Evolutionary conservation across 345 rosid genomes (phyloP).

Genomic region (Linum tenue): DNA sequence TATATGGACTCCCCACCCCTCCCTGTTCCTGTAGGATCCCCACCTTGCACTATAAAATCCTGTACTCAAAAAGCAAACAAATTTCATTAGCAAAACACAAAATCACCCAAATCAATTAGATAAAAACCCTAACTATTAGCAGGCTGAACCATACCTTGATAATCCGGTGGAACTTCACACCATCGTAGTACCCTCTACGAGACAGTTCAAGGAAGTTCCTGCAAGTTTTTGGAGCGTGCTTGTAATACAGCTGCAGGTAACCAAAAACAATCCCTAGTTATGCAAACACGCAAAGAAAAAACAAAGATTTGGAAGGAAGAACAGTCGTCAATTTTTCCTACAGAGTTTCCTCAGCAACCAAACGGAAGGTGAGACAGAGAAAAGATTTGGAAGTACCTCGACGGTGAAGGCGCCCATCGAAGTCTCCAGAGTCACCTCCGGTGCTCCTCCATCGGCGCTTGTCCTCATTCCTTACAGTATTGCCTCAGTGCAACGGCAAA

Average conservation of each 20-base stretch:
- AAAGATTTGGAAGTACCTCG: constrained; percentile 40
- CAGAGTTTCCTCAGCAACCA: constrained; percentile 8
- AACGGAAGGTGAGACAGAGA: neutral
- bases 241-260: constrained; percentile 52
- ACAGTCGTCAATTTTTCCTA: neutral
- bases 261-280: neutral
- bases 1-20: constrained; percentile 89
- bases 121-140: neutral
- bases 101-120: neutral
- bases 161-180: constrained; percentile 73
- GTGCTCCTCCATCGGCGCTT: constrained; percentile 57
- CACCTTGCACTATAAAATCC: constrained; percentile 98
- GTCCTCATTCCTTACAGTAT: constrained; percentile 41
- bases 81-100: neutral
- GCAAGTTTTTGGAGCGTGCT: constrained; percentile 92
- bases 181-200: constrained; percentile 77
- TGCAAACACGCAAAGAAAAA: neutral
- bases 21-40: constrained; percentile 98
- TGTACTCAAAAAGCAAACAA: constrained; percentile 21
- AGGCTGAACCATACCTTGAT: constrained; percentile 47
- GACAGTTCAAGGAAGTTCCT: constrained; percentile 87
- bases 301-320: neutral
- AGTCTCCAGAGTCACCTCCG: constrained; percentile 90
- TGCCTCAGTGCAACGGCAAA: neutral
- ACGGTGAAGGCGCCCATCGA: constrained; percentile 87